These are phyloP conservation scores for Aspergillus viridinutans DNA, from an alignment of 2,329 filamentous ascomycete genomes.

Conservation along the genomic window DNA sequence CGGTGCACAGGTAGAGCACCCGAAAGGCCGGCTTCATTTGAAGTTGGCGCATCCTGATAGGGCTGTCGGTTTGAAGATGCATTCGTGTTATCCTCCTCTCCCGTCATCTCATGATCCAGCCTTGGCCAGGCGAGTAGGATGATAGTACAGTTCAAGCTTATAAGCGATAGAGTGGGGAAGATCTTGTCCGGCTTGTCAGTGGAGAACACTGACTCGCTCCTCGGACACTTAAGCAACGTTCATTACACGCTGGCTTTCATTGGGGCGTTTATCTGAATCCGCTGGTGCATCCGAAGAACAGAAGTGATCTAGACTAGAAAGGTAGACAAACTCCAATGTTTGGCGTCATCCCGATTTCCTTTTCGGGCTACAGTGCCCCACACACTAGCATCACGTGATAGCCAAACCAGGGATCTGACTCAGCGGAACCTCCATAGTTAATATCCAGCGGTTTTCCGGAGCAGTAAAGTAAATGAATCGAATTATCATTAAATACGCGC, in stretches of 20 bases:
- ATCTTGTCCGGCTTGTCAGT: conserved; percentile 5
- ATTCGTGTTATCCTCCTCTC: conserved; percentile 20
- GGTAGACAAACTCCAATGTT: conserved; percentile 20
- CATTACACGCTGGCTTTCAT: conserved; percentile 4
- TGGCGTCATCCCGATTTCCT: conserved; percentile 19
- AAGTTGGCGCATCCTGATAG: conserved; percentile 4
- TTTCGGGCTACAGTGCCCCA: conserved; percentile 11
- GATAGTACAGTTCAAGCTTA: conserved; percentile 9
- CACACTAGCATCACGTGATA: conserved; percentile 12
- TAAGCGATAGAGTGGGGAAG: conserved; percentile 9
- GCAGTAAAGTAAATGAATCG: background rate
- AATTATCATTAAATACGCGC: background rate
- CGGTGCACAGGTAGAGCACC: conserved; percentile 3
- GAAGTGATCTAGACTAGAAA: conserved; percentile 4
- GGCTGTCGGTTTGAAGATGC: conserved; percentile 5
- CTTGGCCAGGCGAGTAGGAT: conserved; percentile 1
- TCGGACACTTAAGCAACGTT: conserved; percentile 8
- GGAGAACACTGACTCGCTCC: conserved; percentile 8
- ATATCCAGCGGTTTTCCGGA: background rate
- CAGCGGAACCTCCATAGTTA: conserved; percentile 1
- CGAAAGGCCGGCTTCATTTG: conserved; percentile 1
- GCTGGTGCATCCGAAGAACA: conserved; percentile 5
- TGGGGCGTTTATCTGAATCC: conserved; percentile 1
- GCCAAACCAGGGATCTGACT: conserved; percentile 2
- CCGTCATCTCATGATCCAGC: conserved; percentile 27